A percentile compares a stretch with the other conserved stretches of the same genome.
These are phyloP conservation scores for Starmera dryadoides DNA, from an alignment of 805 yeast genomes.

Conservation along the genomic window DNA sequence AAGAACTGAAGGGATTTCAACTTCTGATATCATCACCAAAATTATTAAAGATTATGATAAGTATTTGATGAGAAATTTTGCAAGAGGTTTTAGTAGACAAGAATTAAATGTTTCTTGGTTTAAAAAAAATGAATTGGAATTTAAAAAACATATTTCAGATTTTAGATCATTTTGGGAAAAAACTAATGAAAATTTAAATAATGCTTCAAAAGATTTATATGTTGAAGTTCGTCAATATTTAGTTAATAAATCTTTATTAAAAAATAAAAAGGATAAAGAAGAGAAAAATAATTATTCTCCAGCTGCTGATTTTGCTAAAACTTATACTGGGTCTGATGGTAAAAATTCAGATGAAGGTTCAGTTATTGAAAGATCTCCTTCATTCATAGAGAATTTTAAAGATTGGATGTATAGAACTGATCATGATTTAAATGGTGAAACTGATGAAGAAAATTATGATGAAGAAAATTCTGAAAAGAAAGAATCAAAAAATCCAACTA, in stretches of 20 bases:
- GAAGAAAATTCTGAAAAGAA: neutral
- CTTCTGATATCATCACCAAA: slow-evolving; percentile 92
- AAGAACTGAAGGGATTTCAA: slow-evolving; percentile 93
- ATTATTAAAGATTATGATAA: slow-evolving; percentile 95
- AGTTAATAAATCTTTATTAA: slow-evolving; percentile 33
- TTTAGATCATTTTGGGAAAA: slow-evolving; percentile 82
- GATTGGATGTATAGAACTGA: slow-evolving; percentile 28
- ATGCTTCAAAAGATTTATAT: slow-evolving; percentile 74
- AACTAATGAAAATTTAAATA: slow-evolving; percentile 59
- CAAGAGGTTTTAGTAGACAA: slow-evolving; percentile 94
- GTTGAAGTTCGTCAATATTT: slow-evolving; percentile 76
- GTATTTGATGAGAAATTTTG: slow-evolving; percentile 93
- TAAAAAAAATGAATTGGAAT: slow-evolving; percentile 91
- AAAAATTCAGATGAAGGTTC: slow-evolving; percentile 30
- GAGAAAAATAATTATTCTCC: slow-evolving; percentile 26
- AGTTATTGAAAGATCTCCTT: slow-evolving; percentile 13
- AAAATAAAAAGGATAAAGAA: slow-evolving; percentile 19
- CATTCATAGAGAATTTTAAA: slow-evolving; percentile 22
- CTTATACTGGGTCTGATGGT: slow-evolving; percentile 37
- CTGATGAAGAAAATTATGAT: neutral
- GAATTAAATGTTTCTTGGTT: slow-evolving; percentile 96
- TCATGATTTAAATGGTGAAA: slow-evolving; percentile 2
- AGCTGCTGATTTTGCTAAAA: slow-evolving; percentile 60
- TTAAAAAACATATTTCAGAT: slow-evolving; percentile 83
- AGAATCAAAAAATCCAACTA: neutral